Conservation (phyloP, 163 green algal genomes). For the Trebouxia gelatinosa region DNA sequence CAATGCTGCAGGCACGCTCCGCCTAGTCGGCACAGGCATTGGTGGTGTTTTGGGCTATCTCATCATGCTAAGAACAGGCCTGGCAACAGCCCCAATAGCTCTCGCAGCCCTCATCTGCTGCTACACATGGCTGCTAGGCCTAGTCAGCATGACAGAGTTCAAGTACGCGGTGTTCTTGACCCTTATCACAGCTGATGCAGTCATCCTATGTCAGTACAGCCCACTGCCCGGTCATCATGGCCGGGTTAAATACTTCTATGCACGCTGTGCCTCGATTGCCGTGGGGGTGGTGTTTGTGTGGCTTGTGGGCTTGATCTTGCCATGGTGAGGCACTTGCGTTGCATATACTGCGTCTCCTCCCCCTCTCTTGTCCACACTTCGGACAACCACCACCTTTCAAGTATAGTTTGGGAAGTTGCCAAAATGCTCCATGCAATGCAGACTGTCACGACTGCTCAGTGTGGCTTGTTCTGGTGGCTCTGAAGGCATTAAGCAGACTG, state of each 20-base stretch:
- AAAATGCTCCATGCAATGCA: too few relatives aligned
- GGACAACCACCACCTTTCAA: too few relatives aligned
- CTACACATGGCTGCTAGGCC: constrained; percentile 39
- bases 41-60: constrained; percentile 39
- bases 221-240: constrained; percentile 4
- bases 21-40: constrained; percentile 34
- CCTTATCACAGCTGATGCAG: constrained; percentile 35
- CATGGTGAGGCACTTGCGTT: too few relatives aligned
- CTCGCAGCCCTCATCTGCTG: constrained; percentile 20
- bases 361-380: too few relatives aligned
- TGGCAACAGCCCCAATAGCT: constrained; percentile 2
- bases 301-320: constrained; percentile 34
- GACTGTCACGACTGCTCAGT: too few relatives aligned
- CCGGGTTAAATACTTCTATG: constrained; percentile 30
- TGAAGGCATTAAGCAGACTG: too few relatives aligned
- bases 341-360: too few relatives aligned
- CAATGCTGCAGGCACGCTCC: constrained; percentile 17
- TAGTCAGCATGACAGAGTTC: not conserved
- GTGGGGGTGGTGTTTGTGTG: constrained; percentile 30
- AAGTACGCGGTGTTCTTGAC: constrained; percentile 39
- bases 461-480: too few relatives aligned
- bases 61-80: constrained; percentile 38
- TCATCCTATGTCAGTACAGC: constrained; percentile 44
- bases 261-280: constrained; percentile 30
- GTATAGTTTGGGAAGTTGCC: too few relatives aligned